A percentile compares a stretch with the other conserved stretches of the same genome.
Conservation (phyloP, 768 basidiomycete genomes). For the Phlebiopsis flavidoalba region DNA sequence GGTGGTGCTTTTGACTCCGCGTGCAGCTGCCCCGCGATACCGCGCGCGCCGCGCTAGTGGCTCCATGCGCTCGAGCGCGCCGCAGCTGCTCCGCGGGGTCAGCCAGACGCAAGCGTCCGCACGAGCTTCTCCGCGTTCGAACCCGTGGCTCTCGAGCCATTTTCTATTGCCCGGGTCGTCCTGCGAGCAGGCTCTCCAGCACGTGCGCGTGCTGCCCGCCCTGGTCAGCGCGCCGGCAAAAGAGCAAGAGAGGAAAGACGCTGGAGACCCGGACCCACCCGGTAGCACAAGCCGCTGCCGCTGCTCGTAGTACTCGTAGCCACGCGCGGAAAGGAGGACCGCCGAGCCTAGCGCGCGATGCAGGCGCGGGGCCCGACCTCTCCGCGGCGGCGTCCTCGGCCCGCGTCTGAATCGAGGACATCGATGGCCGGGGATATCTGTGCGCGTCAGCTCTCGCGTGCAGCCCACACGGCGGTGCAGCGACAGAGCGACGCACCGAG, state of each 20-base stretch:
- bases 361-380: too few species aligned
- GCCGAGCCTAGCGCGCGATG: not conserved
- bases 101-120: conserved; percentile 2
- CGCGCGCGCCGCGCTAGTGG: not conserved
- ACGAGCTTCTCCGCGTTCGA: conserved; percentile 7
- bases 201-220: conserved; percentile 2
- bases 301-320: not conserved
- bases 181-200: conserved; percentile 2
- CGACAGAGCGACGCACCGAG: not conserved
- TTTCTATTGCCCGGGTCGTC: not conserved
- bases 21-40: not conserved
- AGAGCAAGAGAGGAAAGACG: not conserved
- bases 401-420: not conserved
- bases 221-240: not conserved
- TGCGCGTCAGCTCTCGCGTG: not conserved
- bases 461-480: too few species aligned
- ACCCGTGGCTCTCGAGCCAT: conserved; percentile 9
- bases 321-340: not conserved
- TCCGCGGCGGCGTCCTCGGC: not conserved
- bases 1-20: not conserved
- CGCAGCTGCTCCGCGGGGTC: conserved; percentile 8
- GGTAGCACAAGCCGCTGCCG: conserved; percentile 1
- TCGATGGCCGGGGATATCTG: not conserved
- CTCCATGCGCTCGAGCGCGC: conserved; percentile 3
- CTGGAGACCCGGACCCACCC: too few species aligned